These are phyloP conservation scores for Mycena kentingensis DNA, from an alignment of 768 basidiomycete species.

Conservation along the genomic window DNA sequence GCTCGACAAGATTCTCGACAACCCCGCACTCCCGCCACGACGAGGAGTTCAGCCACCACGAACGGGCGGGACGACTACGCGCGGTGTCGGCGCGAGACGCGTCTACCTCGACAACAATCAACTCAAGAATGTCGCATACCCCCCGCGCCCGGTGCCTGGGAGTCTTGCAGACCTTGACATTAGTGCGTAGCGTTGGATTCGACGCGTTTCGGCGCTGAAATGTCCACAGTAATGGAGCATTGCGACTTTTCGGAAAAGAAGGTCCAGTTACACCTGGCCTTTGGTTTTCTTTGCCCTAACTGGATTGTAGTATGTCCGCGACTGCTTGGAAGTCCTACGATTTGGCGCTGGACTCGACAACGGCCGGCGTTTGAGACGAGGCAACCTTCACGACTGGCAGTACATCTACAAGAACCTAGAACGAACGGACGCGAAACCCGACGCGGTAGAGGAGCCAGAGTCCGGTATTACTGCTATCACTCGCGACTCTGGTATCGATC, in stretches of 20 bases:
- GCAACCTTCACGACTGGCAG: slow-evolving; percentile 79
- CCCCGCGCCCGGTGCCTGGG: slow-evolving; percentile 83
- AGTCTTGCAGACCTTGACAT: slow-evolving; percentile 87
- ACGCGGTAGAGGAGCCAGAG: slow-evolving; percentile 7
- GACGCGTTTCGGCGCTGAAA: neutral
- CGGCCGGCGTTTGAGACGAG: slow-evolving; percentile 71
- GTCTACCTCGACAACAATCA: slow-evolving; percentile 77
- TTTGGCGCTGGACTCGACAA: slow-evolving; percentile 88
- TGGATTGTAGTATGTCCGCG: slow-evolving; percentile 83
- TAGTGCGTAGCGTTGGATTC: neutral
- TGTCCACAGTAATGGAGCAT: slow-evolving; percentile 70
- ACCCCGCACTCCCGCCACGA: slow-evolving; percentile 73
- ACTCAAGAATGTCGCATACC: slow-evolving; percentile 69
- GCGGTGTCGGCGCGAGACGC: slow-evolving; percentile 77
- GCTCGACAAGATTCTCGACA: slow-evolving; percentile 55
- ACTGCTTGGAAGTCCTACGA: slow-evolving; percentile 94
- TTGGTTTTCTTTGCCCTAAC: slow-evolving; percentile 19
- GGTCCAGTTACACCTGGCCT: slow-evolving; percentile 39
- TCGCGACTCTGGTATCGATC: slow-evolving; percentile 38
- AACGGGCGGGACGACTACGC: slow-evolving; percentile 55
- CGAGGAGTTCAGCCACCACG: slow-evolving; percentile 47
- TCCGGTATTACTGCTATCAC: slow-evolving; percentile 11
- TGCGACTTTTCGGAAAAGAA: slow-evolving; percentile 87
- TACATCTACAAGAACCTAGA: slow-evolving; percentile 91
- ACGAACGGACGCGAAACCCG: slow-evolving; percentile 34